Evolutionary conservation across 345 rosid species (phyloP).

Genomic region (Crucihimalaya himalaica): DNA sequence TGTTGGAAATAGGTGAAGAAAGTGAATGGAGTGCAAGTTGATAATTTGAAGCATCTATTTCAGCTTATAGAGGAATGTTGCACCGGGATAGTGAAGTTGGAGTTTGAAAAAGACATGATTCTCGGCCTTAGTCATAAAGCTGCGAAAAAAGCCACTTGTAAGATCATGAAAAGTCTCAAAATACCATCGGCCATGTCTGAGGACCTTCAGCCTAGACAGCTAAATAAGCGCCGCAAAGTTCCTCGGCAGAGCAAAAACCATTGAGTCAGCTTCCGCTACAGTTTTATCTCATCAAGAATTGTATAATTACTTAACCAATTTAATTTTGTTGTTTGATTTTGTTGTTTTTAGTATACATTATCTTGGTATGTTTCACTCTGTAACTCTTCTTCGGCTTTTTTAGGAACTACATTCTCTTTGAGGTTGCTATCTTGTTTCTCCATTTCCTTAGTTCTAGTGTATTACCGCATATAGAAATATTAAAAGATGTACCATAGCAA

Average conservation of each 20-base stretch:
- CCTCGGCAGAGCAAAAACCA: background rate
- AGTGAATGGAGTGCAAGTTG: conserved; percentile 60
- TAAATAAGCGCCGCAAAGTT: background rate
- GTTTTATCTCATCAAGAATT: background rate
- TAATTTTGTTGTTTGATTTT: too few relatives aligned
- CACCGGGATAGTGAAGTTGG: conserved; percentile 52
- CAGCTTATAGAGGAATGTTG: conserved; percentile 52
- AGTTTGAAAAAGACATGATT: conserved; percentile 65
- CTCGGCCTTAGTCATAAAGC: conserved; percentile 47
- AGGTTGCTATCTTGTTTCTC: too few relatives aligned
- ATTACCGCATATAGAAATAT: too few relatives aligned
- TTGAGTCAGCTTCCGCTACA: background rate
- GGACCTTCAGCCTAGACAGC: conserved; percentile 41
- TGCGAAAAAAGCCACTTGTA: conserved; percentile 56
- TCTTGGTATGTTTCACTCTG: too few relatives aligned
- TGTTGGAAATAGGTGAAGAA: conserved; percentile 57
- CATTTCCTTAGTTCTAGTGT: too few relatives aligned
- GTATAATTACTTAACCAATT: too few relatives aligned
- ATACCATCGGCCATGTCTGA: conserved; percentile 57
- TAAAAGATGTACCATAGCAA: too few relatives aligned
- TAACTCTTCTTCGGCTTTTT: too few relatives aligned
- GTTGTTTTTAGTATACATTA: too few relatives aligned
- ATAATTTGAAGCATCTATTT: conserved; percentile 66
- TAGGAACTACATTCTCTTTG: too few relatives aligned
- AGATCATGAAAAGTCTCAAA: conserved; percentile 62